Conservation (phyloP, 2,329 filamentous ascomycete species). For the Geoglossum cookeanum region DNA sequence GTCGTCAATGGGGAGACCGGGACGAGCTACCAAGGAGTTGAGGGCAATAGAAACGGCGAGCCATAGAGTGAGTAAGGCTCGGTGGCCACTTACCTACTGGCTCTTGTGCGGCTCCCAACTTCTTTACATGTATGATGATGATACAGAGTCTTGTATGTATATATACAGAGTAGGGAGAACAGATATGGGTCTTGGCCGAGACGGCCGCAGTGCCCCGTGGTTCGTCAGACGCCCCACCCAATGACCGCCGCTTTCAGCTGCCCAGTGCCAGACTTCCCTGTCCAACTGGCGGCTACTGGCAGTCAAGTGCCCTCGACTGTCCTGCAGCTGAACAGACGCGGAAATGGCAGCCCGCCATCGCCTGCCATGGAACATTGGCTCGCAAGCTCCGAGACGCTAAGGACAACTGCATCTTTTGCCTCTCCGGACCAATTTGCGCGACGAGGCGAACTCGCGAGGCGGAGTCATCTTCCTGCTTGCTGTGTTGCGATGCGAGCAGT, state of each 20-base stretch:
- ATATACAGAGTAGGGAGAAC: too few relatives aligned
- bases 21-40: too few relatives aligned
- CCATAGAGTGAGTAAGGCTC: too few relatives aligned
- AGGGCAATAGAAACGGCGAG: too few relatives aligned
- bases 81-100: too few relatives aligned
- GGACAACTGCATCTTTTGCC: not conserved
- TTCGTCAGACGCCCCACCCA: not conserved
- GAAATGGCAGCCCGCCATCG: not conserved
- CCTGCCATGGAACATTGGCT: not conserved
- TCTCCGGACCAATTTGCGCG: not conserved
- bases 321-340: not conserved
- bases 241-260: not conserved
- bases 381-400: not conserved
- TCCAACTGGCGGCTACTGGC: not conserved
- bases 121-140: too few relatives aligned
- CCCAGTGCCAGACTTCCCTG: not conserved
- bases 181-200: too few relatives aligned
- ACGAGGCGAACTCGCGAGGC: not conserved
- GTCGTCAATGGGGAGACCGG: too few relatives aligned
- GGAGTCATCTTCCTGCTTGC: not conserved
- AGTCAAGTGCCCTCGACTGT: not conserved
- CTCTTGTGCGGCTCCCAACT: too few relatives aligned
- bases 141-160: too few relatives aligned
- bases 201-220: not conserved
- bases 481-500: not conserved